Percentiles rank a stretch among this genome's conserved stretches.
Conservation (phyloP, 225 moss, liverwort and hornwort genomes). For the Ulota crispa region DNA sequence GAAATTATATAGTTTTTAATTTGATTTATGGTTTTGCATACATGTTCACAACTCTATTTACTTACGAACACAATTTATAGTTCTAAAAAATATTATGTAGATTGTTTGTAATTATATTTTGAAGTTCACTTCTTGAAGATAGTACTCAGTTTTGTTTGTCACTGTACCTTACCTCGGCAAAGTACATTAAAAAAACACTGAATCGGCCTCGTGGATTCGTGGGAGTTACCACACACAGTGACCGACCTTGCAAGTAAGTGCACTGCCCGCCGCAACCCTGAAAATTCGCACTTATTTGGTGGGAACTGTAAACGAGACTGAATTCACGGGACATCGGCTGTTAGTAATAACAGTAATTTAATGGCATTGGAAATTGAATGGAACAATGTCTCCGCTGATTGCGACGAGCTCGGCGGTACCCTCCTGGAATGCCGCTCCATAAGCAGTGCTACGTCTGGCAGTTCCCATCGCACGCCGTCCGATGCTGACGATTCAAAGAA, state of each 20-base stretch:
- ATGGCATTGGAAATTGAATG: not conserved
- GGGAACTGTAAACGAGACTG: not conserved
- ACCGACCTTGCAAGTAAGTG: not conserved
- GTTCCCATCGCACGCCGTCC: not conserved
- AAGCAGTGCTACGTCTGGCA: not conserved
- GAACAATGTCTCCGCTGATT: not conserved
- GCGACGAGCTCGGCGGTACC: conserved; percentile 17
- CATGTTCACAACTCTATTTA: too few species aligned
- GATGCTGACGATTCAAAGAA: not conserved
- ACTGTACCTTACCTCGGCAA: too few species aligned
- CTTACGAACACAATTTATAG: too few species aligned
- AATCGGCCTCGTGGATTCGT: too few species aligned
- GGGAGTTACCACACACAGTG: not conserved
- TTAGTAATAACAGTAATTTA: not conserved
- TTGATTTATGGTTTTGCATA: too few species aligned
- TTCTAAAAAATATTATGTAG: too few species aligned
- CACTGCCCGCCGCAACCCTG: conserved; percentile 7
- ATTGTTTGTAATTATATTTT: too few species aligned
- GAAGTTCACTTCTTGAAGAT: too few species aligned
- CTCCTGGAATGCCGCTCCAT: not conserved
- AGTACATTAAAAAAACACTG: too few species aligned
- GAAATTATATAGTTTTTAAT: too few species aligned
- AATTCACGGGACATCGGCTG: conserved; percentile 1
- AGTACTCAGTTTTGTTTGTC: too few species aligned
- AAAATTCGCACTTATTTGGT: not conserved